Percentiles rank a stretch among this genome's conserved stretches.
These are phyloP conservation scores for Aspergillus cristatus DNA, from an alignment of 495 filamentous ascomycete genomes.

Conservation along the genomic window DNA sequence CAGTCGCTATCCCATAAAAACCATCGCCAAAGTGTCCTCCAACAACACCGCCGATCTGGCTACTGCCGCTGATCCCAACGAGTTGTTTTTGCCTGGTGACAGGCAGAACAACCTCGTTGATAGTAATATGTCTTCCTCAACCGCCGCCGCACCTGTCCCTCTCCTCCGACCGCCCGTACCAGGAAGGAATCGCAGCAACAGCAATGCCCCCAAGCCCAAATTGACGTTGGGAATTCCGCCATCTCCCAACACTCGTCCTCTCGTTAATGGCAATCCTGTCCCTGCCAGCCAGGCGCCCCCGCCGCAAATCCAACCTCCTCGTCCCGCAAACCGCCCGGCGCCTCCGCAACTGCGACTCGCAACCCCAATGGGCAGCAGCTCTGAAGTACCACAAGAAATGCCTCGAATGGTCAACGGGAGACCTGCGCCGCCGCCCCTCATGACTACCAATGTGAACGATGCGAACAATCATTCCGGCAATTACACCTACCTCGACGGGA, in stretches of 20 bases:
- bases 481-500: constrained; percentile 62
- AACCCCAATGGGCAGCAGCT: constrained; percentile 70
- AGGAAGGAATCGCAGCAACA: constrained; percentile 50
- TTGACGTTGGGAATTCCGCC: constrained; percentile 82
- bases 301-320: constrained; percentile 14
- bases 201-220: constrained; percentile 54
- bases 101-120: constrained; percentile 45
- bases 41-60: constrained; percentile 29
- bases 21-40: constrained; percentile 8
- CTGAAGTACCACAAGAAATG: constrained; percentile 54
- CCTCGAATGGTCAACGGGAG: constrained; percentile 36
- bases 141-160: constrained; percentile 51
- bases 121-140: constrained; percentile 68
- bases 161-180: constrained; percentile 78
- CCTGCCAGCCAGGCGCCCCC: constrained; percentile 14
- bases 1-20: too few species aligned
- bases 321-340: constrained; percentile 39
- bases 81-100: constrained; percentile 40
- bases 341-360: constrained; percentile 69
- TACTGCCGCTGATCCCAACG: constrained; percentile 37
- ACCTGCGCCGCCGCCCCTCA: constrained; percentile 40
- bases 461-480: constrained; percentile 68
- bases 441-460: constrained; percentile 55
- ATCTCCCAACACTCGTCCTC: constrained; percentile 66
- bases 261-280: constrained; percentile 31